Percentiles rank a stretch among this genome's conserved stretches.
These are phyloP conservation scores for Agaricus subrufescens DNA, from an alignment of 768 basidiomycete species.

Conservation along the genomic window DNA sequence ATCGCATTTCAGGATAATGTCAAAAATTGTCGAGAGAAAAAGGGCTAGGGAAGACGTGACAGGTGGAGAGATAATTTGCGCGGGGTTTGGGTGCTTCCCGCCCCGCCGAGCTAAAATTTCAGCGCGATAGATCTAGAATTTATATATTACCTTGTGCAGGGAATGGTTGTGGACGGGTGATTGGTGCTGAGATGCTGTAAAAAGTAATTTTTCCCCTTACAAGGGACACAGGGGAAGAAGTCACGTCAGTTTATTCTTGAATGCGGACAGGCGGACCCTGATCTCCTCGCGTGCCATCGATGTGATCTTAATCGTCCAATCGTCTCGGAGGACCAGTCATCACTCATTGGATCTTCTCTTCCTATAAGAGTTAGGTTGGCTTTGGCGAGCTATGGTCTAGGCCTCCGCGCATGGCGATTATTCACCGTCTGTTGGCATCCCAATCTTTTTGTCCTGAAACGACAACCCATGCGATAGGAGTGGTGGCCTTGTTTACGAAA, in stretches of 20 bases:
- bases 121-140: neutral
- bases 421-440: neutral
- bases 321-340: neutral
- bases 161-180: neutral
- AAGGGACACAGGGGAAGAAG: conserved; percentile 11
- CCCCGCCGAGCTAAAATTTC: neutral
- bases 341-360: neutral
- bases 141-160: neutral
- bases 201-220: conserved; percentile 2
- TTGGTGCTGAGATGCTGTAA: neutral
- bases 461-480: no score
- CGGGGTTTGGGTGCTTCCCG: conserved; percentile 6
- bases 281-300: conserved; percentile 8
- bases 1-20: conserved; percentile 6
- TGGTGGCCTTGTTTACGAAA: no score
- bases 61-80: neutral
- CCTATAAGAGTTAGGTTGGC: no score
- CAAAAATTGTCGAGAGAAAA: neutral
- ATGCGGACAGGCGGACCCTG: conserved; percentile 8
- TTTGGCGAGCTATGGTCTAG: neutral
- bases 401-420: neutral
- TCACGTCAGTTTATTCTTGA: conserved; percentile 1
- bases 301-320: conserved; percentile 5
- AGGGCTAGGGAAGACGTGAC: conserved; percentile 4
- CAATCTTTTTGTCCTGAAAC: no score